phyloP scores from a whole-genome alignment of 2,329 filamentous ascomycete species.

The Colletotrichum sp. region DNA sequence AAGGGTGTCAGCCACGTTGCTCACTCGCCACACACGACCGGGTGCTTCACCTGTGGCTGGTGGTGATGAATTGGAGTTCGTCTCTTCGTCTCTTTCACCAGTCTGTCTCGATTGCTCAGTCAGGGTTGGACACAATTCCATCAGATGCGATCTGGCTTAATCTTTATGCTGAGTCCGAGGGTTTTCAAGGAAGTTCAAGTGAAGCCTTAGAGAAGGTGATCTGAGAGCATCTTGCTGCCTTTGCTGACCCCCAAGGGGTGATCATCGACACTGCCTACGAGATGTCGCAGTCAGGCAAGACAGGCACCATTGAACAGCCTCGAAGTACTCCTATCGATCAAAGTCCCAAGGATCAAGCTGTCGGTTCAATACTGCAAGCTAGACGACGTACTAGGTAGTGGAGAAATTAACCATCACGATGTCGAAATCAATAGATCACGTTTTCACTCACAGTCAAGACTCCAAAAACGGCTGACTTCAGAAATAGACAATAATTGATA shows the following conservation, averaged over 20 bases:
- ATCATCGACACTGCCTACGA: background rate
- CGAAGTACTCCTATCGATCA: background rate
- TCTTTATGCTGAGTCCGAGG: fast-evolving
- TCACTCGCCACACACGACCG: background rate
- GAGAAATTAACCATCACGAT: fast-evolving
- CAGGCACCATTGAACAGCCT: background rate
- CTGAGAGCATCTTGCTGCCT: background rate
- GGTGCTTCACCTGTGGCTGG: background rate
- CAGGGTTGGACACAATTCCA: background rate
- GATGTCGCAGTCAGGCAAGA: background rate
- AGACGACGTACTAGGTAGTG: background rate
- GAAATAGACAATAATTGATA: background rate
- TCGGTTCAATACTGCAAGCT: too few species aligned
- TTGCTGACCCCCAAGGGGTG: background rate
- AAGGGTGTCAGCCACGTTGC: background rate
- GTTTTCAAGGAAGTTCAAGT: fast-evolving
- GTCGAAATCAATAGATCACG: background rate
- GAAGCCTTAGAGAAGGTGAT: background rate
- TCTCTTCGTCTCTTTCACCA: background rate
- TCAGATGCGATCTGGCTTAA: background rate
- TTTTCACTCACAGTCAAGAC: background rate
- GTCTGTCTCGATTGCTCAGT: background rate
- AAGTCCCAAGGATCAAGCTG: too few species aligned
- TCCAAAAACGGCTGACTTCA: background rate
- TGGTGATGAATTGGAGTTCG: background rate